phyloP scores from a whole-genome alignment of 306 rosid species.

The Vigna angularis region DNA sequence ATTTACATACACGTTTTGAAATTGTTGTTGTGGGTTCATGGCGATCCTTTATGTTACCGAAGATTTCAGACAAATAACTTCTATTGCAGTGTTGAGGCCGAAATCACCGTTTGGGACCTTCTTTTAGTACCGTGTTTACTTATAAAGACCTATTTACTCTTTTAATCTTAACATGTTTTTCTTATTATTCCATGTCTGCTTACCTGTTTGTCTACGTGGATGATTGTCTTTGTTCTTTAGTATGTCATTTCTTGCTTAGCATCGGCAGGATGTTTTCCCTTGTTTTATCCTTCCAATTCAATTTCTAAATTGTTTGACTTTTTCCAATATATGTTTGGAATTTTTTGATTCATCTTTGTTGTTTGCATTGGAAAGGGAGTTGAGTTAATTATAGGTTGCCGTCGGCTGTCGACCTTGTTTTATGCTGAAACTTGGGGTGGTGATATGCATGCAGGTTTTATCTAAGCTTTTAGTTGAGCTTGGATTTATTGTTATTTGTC shows the following conservation, averaged over 20 bases:
- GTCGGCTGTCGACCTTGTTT: constrained; percentile 45
- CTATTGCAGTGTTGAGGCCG: too few species aligned
- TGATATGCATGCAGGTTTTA: constrained; percentile 43
- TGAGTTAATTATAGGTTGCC: constrained; percentile 28
- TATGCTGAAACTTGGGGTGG: constrained; percentile 43
- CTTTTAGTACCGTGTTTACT: neutral
- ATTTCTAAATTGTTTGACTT: neutral
- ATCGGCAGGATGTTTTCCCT: neutral
- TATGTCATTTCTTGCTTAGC: neutral
- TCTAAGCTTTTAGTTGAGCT: constrained; percentile 55
- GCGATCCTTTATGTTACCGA: neutral
- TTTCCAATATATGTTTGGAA: neutral
- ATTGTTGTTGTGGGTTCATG: neutral
- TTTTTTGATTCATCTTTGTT: constrained; percentile 15
- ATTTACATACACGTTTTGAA: neutral
- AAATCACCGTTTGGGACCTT: neutral
- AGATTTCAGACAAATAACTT: too few species aligned
- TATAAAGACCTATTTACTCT: neutral
- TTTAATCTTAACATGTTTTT: neutral
- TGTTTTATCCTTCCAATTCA: neutral
- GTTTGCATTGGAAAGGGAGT: constrained; percentile 34
- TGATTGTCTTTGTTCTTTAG: neutral
- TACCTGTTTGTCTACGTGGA: neutral
- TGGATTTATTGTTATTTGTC: constrained; percentile 59
- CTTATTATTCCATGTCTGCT: neutral